Evolutionary conservation across 176 grass and related monocot genomes (phyloP).

Genomic region (Eleusine indica): DNA sequence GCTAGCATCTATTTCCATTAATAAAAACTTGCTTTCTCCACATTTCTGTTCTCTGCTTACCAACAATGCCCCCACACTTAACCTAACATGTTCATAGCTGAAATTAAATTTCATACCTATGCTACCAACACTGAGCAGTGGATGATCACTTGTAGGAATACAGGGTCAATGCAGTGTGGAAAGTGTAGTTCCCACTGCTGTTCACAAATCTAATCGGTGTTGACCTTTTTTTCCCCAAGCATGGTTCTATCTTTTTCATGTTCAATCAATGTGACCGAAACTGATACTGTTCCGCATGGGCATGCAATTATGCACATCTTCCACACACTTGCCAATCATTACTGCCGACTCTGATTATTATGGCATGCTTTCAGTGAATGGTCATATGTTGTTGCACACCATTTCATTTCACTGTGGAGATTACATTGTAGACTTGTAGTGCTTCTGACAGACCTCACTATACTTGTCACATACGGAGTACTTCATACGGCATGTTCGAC

Average conservation of each 20-base stretch:
- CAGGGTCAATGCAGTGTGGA: background rate
- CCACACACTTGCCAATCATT: slow-evolving; percentile 11
- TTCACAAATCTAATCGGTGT: slow-evolving; percentile 7
- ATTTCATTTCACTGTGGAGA: background rate
- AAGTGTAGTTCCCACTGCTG: background rate
- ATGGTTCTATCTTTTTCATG: slow-evolving; percentile 11
- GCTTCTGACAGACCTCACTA: background rate
- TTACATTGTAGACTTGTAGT: background rate
- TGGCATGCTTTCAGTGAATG: slow-evolving; percentile 4
- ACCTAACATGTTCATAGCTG: background rate
- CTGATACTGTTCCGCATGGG: background rate
- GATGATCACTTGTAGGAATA: slow-evolving; percentile 17
- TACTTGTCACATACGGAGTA: background rate
- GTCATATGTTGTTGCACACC: slow-evolving; percentile 1
- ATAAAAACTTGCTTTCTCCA: slow-evolving; percentile 14
- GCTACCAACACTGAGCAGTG: background rate
- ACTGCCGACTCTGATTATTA: background rate
- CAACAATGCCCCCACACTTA: background rate
- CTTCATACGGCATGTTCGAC: slow-evolving; percentile 29
- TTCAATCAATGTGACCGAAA: background rate
- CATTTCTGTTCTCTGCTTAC: background rate
- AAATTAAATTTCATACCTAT: background rate
- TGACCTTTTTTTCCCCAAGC: background rate
- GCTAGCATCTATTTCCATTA: slow-evolving; percentile 27
- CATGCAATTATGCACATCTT: background rate